Conservation (phyloP, 2,329 filamentous ascomycete genomes). For the Trichoderma citrinoviride region DNA sequence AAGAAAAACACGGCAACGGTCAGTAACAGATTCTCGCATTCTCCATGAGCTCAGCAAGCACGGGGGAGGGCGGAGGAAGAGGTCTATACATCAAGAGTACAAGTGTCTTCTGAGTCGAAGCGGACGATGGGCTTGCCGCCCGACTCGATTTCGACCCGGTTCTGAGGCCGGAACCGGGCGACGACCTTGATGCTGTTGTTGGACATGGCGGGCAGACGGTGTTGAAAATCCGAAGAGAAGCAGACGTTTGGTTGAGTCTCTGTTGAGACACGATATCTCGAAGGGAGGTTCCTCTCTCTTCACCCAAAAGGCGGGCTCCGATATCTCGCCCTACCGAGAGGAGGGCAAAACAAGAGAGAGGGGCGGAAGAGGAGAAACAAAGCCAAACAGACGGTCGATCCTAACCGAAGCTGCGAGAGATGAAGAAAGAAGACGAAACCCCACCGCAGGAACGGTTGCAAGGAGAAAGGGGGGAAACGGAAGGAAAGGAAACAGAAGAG, state of each 20-base stretch:
- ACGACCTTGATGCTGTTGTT: constrained; percentile 80
- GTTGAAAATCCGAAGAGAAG: constrained; percentile 18
- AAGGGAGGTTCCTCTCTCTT: constrained; percentile 4
- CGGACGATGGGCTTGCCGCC: constrained; percentile 89
- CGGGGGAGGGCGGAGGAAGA: neutral
- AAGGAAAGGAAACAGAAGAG: neutral
- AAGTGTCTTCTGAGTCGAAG: constrained; percentile 88
- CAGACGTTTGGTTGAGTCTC: neutral
- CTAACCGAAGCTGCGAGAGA: constrained; percentile 3
- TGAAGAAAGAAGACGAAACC: neutral
- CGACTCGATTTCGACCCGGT: constrained; percentile 85
- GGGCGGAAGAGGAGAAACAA: neutral
- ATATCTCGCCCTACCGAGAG: neutral
- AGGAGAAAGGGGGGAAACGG: neutral
- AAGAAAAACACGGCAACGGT: constrained; percentile 21
- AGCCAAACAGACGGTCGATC: neutral
- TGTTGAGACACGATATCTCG: constrained; percentile 12
- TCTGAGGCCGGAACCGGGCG: constrained; percentile 95
- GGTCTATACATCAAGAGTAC: constrained; percentile 68
- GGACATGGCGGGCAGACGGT: constrained; percentile 48
- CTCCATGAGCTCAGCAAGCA: neutral
- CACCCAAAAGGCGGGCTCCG: constrained; percentile 21
- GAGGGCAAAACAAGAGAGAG: neutral
- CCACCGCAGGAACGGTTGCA: constrained; percentile 1
- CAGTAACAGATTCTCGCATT: neutral